Evolutionary conservation across 2,329 filamentous ascomycete genomes (phyloP).

Genomic region (Penicillium sp.): DNA sequence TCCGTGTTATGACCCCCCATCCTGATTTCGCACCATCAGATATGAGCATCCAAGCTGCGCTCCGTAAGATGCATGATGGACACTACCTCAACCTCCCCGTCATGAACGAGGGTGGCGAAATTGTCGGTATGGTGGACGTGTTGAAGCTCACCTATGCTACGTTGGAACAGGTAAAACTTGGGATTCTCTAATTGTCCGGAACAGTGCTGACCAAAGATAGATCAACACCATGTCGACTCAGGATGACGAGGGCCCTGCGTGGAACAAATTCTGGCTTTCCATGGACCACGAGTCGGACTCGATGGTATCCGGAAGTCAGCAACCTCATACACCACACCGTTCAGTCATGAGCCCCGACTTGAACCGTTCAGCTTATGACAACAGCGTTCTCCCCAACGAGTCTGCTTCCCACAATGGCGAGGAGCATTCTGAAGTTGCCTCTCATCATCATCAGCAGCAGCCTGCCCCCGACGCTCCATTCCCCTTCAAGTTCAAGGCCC

Average conservation of each 20-base stretch:
- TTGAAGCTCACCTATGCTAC: slow-evolving; percentile 97
- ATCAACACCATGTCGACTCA: slow-evolving; percentile 85
- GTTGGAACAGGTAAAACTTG: slow-evolving; percentile 65
- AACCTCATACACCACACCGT: slow-evolving; percentile 61
- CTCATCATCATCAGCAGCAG: slow-evolving; percentile 53
- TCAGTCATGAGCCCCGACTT: slow-evolving; percentile 75
- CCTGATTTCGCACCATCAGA: slow-evolving; percentile 97
- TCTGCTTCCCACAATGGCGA: slow-evolving; percentile 88
- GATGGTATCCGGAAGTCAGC: slow-evolving; percentile 82
- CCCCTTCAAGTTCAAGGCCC: slow-evolving; percentile 98
- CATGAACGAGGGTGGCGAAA: slow-evolving; percentile 95
- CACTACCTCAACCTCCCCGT: slow-evolving; percentile 97
- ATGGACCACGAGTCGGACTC: slow-evolving; percentile 93
- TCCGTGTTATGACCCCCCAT: slow-evolving; percentile 97
- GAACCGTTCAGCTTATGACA: slow-evolving; percentile 51
- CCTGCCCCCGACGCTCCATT: slow-evolving; percentile 67
- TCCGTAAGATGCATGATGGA: slow-evolving; percentile 99
- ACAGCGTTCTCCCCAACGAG: slow-evolving; percentile 86
- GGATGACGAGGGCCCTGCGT: slow-evolving; percentile 90
- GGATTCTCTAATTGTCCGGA: background rate
- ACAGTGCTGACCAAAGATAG: slow-evolving; percentile 30
- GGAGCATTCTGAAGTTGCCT: slow-evolving; percentile 65
- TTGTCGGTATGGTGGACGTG: slow-evolving; percentile 99
- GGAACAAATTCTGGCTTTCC: slow-evolving; percentile 99
- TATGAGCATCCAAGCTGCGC: slow-evolving; percentile 96